Evolutionary conservation across 2,329 filamentous ascomycete species (phyloP).

Genomic region (Verticillium klebahnii): DNA sequence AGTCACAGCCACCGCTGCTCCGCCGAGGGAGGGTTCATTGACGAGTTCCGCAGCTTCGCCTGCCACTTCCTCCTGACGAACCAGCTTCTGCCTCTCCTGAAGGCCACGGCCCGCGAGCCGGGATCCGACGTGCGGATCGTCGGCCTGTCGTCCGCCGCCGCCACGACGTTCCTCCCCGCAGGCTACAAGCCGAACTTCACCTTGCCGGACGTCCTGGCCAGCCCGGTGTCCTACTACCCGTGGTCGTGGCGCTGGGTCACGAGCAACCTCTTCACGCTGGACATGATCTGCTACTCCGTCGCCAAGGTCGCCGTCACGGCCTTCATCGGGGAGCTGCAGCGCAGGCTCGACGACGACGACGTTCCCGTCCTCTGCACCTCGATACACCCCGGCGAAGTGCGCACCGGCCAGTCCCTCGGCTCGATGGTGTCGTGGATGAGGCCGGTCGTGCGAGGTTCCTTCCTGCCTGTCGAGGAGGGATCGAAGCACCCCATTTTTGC

Average conservation of each 20-base stretch:
- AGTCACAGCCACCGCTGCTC: not conserved
- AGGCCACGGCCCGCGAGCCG: conserved; percentile 7
- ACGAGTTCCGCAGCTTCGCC: conserved; percentile 11
- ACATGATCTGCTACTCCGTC: conserved; percentile 17
- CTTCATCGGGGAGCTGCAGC: conserved; percentile 14
- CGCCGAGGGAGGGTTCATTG: not conserved
- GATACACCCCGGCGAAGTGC: conserved; percentile 12
- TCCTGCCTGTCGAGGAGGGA: conserved; percentile 9
- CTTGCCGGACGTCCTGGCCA: conserved; percentile 2
- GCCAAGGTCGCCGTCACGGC: conserved; percentile 15
- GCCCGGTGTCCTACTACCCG: conserved; percentile 5
- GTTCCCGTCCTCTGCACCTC: conserved; percentile 8
- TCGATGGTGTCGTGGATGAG: not conserved
- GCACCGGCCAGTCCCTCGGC: conserved; percentile 2
- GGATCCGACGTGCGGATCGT: conserved; percentile 18
- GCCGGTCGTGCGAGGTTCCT: not conserved
- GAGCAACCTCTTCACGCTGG: conserved; percentile 9
- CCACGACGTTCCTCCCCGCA: conserved; percentile 7
- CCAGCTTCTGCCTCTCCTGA: conserved; percentile 19
- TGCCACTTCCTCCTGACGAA: conserved; percentile 19
- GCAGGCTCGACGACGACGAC: conserved; percentile 3
- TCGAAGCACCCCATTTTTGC: conserved; percentile 11
- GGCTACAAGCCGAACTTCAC: conserved; percentile 14
- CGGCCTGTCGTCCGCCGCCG: conserved; percentile 13
- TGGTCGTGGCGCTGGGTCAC: conserved; percentile 9